Percentiles rank a stretch among this genome's conserved stretches.
Conservation (phyloP, 2,329 filamentous ascomycete genomes). For the Gliomastix tumulicola region DNA sequence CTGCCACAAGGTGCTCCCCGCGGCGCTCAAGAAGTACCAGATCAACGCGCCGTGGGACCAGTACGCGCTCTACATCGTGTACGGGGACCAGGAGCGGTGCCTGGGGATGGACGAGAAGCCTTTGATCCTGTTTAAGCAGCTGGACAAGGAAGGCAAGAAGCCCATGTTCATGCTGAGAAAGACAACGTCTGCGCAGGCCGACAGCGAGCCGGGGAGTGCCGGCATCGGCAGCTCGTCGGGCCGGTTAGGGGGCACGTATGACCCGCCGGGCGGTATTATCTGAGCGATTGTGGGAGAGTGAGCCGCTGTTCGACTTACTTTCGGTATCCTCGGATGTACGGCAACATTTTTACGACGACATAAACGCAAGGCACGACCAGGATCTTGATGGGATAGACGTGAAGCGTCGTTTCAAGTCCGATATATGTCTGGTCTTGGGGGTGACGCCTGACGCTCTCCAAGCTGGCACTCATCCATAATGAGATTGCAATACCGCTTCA, state of each 20-base stretch:
- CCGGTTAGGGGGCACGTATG: slow-evolving; percentile 42
- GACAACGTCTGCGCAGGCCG: slow-evolving; percentile 46
- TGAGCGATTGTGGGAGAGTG: too few species aligned
- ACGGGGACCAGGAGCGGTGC: slow-evolving; percentile 96
- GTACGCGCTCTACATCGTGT: slow-evolving; percentile 96
- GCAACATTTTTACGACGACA: too few species aligned
- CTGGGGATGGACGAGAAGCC: slow-evolving; percentile 88
- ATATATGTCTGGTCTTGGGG: too few species aligned
- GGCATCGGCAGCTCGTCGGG: slow-evolving; percentile 37
- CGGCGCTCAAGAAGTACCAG: slow-evolving; percentile 94
- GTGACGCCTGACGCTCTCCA: too few species aligned
- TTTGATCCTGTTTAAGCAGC: slow-evolving; percentile 90
- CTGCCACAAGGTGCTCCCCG: slow-evolving; percentile 93
- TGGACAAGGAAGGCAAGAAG: slow-evolving; percentile 95
- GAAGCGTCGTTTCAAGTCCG: too few species aligned
- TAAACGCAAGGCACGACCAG: too few species aligned
- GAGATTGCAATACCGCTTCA: too few species aligned
- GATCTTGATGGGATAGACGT: too few species aligned
- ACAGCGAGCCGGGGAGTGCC: slow-evolving; percentile 47
- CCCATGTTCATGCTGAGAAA: slow-evolving; percentile 97
- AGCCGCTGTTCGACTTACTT: too few species aligned
- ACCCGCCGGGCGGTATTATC: slow-evolving; percentile 55
- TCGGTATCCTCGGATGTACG: too few species aligned
- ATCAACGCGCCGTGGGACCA: slow-evolving; percentile 97
- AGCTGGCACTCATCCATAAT: too few species aligned